Percentiles rank a stretch among this genome's conserved stretches.
phyloP scores from a whole-genome alignment of 371 early-diverging fungal species.

The Mucor indicus region DNA sequence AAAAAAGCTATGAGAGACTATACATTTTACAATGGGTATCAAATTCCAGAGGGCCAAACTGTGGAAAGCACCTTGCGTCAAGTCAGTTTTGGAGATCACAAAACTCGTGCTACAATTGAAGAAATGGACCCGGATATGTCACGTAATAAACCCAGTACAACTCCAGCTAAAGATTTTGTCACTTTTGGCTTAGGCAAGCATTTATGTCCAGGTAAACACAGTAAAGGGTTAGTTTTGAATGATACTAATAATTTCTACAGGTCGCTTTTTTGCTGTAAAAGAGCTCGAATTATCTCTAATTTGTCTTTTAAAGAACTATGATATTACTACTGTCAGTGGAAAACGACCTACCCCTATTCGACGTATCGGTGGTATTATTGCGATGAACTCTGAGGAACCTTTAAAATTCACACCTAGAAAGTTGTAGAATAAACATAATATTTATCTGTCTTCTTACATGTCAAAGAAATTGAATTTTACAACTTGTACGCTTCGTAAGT shows the following conservation, averaged over 20 bases:
- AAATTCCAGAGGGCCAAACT: conserved; percentile 29
- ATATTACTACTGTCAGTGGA: conserved; percentile 20
- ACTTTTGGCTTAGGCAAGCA: conserved; percentile 37
- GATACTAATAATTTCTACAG: no score
- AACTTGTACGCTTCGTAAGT: no score
- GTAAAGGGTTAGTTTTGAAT: neutral
- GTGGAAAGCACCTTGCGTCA: conserved; percentile 22
- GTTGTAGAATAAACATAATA: no score
- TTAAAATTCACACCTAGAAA: conserved; percentile 16
- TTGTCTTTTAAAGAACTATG: conserved; percentile 19
- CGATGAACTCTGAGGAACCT: conserved; percentile 19
- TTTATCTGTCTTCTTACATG: no score
- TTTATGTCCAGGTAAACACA: conserved; percentile 24
- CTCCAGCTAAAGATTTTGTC: conserved; percentile 26
- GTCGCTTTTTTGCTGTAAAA: conserved; percentile 51
- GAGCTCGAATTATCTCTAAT: conserved; percentile 41
- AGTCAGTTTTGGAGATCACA: conserved; percentile 25
- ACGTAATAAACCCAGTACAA: conserved; percentile 11
- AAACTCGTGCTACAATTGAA: conserved; percentile 7
- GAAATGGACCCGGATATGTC: conserved; percentile 29
- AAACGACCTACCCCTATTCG: conserved; percentile 16
- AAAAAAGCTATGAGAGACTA: conserved; percentile 27
- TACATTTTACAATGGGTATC: conserved; percentile 39
- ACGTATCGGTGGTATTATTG: conserved; percentile 13
- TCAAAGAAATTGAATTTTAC: no score